A percentile compares a stretch with the other conserved stretches of the same genome.
phyloP scores from a whole-genome alignment of 345 rosid species.

The Lumnitzera littorea region DNA sequence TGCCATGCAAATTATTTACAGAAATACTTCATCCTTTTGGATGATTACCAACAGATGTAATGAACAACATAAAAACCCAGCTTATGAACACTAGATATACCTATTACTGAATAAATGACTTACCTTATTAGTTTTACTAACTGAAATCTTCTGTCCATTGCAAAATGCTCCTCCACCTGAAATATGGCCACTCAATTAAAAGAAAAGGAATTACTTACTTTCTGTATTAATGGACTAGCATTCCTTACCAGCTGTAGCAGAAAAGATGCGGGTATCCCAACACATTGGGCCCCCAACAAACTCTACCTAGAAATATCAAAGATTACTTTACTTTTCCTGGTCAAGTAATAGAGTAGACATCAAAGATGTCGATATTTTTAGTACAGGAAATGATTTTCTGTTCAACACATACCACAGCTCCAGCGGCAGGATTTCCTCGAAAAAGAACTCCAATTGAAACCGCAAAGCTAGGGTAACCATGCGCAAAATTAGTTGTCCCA shows the following conservation, averaged over 20 bases:
- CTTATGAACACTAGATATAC: background rate
- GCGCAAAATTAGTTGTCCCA: conserved; percentile 97
- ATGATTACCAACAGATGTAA: background rate
- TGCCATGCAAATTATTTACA: background rate
- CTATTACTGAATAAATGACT: conserved; percentile 8
- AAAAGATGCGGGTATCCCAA: conserved; percentile 78
- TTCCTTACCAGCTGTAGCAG: conserved; percentile 78
- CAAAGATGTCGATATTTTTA: background rate
- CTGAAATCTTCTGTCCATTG: conserved; percentile 72
- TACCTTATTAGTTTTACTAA: conserved; percentile 68
- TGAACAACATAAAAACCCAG: background rate
- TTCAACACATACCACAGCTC: conserved; percentile 66
- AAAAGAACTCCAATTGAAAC: conserved; percentile 88
- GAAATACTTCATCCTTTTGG: background rate
- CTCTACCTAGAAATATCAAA: conserved; percentile 51
- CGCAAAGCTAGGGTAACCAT: conserved; percentile 95
- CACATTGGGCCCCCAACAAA: conserved; percentile 97
- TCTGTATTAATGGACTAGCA: too few relatives aligned
- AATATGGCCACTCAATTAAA: background rate
- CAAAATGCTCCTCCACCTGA: conserved; percentile 96
- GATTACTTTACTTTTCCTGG: background rate
- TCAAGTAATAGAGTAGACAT: too few relatives aligned
- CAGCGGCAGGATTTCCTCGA: conserved; percentile 80
- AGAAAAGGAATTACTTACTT: too few relatives aligned
- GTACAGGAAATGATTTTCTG: background rate